Conservation (phyloP, 371 early-diverging fungal genomes). For the Syncephalastrum monosporum region DNA sequence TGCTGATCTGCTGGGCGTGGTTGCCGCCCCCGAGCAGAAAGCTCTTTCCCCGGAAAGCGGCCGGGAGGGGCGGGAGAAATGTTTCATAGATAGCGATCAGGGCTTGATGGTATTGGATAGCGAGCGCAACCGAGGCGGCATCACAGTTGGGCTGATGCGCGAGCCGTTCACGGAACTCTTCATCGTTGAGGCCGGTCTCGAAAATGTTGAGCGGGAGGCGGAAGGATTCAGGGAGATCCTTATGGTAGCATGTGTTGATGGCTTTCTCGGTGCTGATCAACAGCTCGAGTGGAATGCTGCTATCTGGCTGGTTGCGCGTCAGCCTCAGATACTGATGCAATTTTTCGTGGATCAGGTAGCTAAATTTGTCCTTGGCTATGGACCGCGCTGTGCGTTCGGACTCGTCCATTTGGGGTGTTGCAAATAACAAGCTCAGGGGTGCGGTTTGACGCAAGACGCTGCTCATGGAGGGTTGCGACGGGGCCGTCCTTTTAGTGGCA, state of each 20-base stretch:
- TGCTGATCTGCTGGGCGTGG: background rate
- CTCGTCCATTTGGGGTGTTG: conserved; percentile 26
- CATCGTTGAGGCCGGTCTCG: conserved; percentile 27
- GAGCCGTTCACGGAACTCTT: conserved; percentile 25
- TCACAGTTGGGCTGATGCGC: conserved; percentile 20
- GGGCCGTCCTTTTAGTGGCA: background rate
- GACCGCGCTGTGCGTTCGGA: conserved; percentile 15
- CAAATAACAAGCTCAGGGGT: too few relatives aligned
- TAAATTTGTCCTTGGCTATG: conserved; percentile 22
- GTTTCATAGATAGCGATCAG: conserved; percentile 31
- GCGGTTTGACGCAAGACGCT: too few relatives aligned
- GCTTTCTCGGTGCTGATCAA: conserved; percentile 25
- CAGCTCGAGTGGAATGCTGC: conserved; percentile 24
- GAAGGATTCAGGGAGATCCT: conserved; percentile 17
- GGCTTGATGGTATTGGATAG: conserved; percentile 24
- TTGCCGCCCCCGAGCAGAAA: background rate
- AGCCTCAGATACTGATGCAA: conserved; percentile 18
- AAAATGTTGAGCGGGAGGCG: conserved; percentile 23
- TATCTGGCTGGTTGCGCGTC: conserved; percentile 21
- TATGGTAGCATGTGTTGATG: conserved; percentile 20
- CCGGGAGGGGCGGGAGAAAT: conserved; percentile 24
- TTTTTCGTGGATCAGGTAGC: background rate
- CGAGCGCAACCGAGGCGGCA: conserved; percentile 18
- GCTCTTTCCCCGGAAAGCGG: conserved; percentile 2
- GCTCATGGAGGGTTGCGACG: conserved; percentile 6